Percentiles rank a stretch among this genome's conserved stretches.
These are phyloP conservation scores for Fusarium equiseti DNA, from an alignment of 2,329 filamentous ascomycete genomes.

Conservation along the genomic window DNA sequence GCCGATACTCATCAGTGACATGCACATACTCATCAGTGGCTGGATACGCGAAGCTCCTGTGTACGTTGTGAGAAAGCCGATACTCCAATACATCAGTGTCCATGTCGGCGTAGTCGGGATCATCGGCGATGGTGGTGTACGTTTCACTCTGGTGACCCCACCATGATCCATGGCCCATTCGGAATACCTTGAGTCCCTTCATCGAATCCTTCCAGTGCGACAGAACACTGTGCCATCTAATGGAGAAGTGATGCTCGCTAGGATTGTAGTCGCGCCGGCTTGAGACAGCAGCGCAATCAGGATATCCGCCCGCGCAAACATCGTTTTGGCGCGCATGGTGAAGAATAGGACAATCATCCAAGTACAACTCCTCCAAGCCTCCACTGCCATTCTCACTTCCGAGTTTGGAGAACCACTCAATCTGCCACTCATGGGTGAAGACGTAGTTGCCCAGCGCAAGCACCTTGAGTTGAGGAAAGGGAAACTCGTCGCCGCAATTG, in stretches of 20 bases:
- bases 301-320: slow-evolving; percentile 7
- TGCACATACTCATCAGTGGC: not conserved
- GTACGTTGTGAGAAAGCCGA: not conserved
- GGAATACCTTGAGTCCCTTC: slow-evolving; percentile 22
- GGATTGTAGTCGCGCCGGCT: accelerated
- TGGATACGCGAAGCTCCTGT: slow-evolving; percentile 9
- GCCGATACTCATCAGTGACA: not conserved
- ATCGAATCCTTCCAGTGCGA: slow-evolving; percentile 16
- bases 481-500: not conserved
- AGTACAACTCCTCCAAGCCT: slow-evolving; percentile 54
- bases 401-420: slow-evolving; percentile 60
- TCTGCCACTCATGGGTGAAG: slow-evolving; percentile 60
- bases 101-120: not conserved
- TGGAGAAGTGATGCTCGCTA: not conserved
- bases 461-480: slow-evolving; percentile 55
- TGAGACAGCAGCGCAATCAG: not conserved
- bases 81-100: not conserved
- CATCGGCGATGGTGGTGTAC: accelerated
- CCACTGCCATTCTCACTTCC: slow-evolving; percentile 25
- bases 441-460: slow-evolving; percentile 57
- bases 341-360: slow-evolving; percentile 58
- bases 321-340: slow-evolving; percentile 8
- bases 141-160: not conserved
- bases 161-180: slow-evolving; percentile 4
- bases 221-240: slow-evolving; percentile 32